Evolutionary conservation across 1,284 basidiomycete species (phyloP).

Genomic region (Leccinum pachyderme): DNA sequence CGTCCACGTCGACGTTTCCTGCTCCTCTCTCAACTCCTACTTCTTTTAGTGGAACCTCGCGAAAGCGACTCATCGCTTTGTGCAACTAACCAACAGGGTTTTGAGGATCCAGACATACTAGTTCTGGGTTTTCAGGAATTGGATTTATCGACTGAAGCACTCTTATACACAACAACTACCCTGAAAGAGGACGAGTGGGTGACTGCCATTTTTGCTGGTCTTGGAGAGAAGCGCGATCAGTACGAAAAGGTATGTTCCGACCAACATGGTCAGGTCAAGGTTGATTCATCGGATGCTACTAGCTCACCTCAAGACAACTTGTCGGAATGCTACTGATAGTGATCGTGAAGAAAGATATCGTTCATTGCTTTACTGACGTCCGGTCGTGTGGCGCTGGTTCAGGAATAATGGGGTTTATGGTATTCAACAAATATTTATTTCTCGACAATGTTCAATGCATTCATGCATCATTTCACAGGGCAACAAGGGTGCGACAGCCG

Average conservation of each 20-base stretch:
- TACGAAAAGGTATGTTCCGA: slow-evolving; percentile 59
- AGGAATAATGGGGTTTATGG: slow-evolving; percentile 76
- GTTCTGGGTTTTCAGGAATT: slow-evolving; percentile 76
- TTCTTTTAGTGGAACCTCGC: slow-evolving; percentile 8
- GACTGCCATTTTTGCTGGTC: slow-evolving; percentile 56
- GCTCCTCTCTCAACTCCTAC: slow-evolving; percentile 1
- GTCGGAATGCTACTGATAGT: slow-evolving; percentile 74
- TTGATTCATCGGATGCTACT: slow-evolving; percentile 1
- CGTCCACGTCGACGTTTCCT: not conserved
- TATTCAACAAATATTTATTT: slow-evolving; percentile 27
- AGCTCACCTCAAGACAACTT: slow-evolving; percentile 73
- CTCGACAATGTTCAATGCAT: not conserved
- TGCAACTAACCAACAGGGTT: slow-evolving; percentile 4
- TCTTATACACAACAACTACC: slow-evolving; percentile 62
- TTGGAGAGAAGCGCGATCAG: slow-evolving; percentile 61
- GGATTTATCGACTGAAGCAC: slow-evolving; percentile 70
- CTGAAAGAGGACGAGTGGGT: slow-evolving; percentile 68
- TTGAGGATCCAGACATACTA: slow-evolving; percentile 59
- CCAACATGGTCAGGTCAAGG: not conserved
- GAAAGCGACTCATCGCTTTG: slow-evolving; percentile 21
- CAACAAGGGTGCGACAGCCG: slow-evolving; percentile 71
- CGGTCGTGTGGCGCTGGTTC: slow-evolving; percentile 53
- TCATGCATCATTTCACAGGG: slow-evolving; percentile 43
- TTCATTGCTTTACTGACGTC: slow-evolving; percentile 50
- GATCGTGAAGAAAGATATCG: slow-evolving; percentile 55